Conservation (phyloP, 106 monocot genomes). For the Dioscorea dumetorum region DNA sequence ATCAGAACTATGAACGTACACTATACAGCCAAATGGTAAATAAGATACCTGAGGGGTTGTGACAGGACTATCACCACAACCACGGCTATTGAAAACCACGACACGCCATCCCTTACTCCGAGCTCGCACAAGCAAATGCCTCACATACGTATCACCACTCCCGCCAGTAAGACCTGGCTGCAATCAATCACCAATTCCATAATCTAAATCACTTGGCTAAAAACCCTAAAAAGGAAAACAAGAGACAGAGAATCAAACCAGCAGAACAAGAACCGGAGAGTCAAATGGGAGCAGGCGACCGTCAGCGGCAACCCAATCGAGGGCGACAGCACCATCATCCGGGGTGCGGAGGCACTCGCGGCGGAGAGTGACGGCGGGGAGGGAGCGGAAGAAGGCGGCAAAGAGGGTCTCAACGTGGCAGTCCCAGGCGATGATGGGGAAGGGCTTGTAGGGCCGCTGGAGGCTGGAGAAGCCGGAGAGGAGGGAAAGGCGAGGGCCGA, state of each 20-base stretch:
- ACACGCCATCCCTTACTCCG: conserved; percentile 80
- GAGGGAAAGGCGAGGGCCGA: conserved; percentile 38
- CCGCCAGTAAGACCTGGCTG: conserved; percentile 98
- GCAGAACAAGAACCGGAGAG: conserved; percentile 68
- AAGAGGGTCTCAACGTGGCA: conserved; percentile 89
- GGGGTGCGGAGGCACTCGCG: conserved; percentile 67
- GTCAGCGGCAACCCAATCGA: conserved; percentile 85
- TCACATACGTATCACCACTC: conserved; percentile 83
- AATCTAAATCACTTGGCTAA: neutral
- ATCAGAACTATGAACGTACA: too few relatives aligned
- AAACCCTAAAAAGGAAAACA: neutral
- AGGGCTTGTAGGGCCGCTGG: conserved; percentile 51
- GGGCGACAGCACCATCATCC: conserved; percentile 71
- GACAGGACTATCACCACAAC: conserved; percentile 80
- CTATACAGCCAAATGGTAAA: neutral
- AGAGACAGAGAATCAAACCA: conserved; percentile 30
- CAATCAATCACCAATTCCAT: neutral
- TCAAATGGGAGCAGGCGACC: conserved; percentile 40
- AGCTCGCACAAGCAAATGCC: conserved; percentile 79
- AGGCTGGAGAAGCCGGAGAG: conserved; percentile 50
- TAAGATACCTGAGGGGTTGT: conserved; percentile 75
- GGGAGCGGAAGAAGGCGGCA: conserved; percentile 76
- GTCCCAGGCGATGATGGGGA: conserved; percentile 72
- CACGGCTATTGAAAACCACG: conserved; percentile 88
- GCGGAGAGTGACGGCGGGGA: conserved; percentile 53